phyloP scores from a whole-genome alignment of 345 rosid species.

The Noccaea caerulescens region DNA sequence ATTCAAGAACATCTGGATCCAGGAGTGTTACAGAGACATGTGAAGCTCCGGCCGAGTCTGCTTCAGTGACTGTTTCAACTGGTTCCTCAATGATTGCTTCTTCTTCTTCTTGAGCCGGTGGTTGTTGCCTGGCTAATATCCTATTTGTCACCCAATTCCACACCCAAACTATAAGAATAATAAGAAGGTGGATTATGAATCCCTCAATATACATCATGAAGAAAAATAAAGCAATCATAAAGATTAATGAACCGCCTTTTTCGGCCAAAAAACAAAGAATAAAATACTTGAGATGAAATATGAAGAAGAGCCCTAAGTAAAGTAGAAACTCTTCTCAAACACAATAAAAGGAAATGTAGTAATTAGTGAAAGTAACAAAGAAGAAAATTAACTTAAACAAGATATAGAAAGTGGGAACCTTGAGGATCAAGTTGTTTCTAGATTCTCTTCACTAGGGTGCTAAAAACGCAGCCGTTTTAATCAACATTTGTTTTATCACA shows the following conservation, averaged over 20 bases:
- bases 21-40: not conserved
- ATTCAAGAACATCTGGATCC: conserved; percentile 18
- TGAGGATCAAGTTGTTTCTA: no score
- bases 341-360: not conserved
- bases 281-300: no score
- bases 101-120: not conserved
- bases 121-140: not conserved
- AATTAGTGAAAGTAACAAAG: not conserved
- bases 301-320: no score
- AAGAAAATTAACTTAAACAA: not conserved
- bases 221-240: no score
- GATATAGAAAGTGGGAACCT: no score
- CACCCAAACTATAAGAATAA: not conserved
- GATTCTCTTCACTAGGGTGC: not conserved
- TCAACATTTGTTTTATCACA: not conserved
- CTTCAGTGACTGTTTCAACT: not conserved
- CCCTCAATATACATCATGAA: no score
- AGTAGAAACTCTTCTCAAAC: no score
- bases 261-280: no score
- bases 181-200: not conserved
- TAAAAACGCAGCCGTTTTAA: conserved; percentile 16
- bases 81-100: not conserved
- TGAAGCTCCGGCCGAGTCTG: not conserved
- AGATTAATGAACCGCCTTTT: no score
- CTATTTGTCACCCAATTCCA: not conserved